phyloP scores from a whole-genome alignment of 768 basidiomycete species.

The Tricholoma saponaceum region DNA sequence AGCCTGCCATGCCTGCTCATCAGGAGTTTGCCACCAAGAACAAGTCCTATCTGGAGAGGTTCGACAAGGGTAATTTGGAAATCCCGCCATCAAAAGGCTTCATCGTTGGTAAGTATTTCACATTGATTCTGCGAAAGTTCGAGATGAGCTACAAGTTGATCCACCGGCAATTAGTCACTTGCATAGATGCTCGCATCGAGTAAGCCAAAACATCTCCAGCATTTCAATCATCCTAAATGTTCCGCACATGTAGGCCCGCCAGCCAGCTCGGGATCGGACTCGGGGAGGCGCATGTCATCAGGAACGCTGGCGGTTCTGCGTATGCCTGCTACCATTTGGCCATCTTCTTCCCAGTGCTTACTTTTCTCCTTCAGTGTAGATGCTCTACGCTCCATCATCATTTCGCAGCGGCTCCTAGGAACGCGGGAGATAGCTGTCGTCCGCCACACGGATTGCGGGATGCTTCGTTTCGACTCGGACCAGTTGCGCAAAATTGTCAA shows the following conservation, averaged over 20 bases:
- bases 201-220: slow-evolving; percentile 19
- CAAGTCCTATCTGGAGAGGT: slow-evolving; percentile 39
- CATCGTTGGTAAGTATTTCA: slow-evolving; percentile 22
- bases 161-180: slow-evolving; percentile 41
- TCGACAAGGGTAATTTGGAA: slow-evolving; percentile 36
- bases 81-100: slow-evolving; percentile 33
- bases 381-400: slow-evolving; percentile 59
- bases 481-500: slow-evolving; percentile 49
- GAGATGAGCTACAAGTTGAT: no score
- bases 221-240: slow-evolving; percentile 1
- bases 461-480: slow-evolving; percentile 57
- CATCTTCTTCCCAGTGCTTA: not conserved
- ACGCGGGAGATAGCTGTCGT: slow-evolving; percentile 66
- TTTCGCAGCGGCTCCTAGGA: slow-evolving; percentile 70
- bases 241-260: slow-evolving; percentile 38
- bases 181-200: slow-evolving; percentile 77
- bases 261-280: slow-evolving; percentile 57
- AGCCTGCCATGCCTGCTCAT: slow-evolving; percentile 21
- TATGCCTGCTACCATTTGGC: slow-evolving; percentile 14
- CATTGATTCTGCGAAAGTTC: not conserved
- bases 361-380: slow-evolving; percentile 41
- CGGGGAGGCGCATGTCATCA: slow-evolving; percentile 69
- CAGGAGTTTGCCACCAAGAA: slow-evolving; percentile 37
- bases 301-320: slow-evolving; percentile 70
- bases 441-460: slow-evolving; percentile 72